These are phyloP conservation scores for Aspergillus quadrilineatus DNA, from an alignment of 2,329 filamentous ascomycete species.

Conservation along the genomic window DNA sequence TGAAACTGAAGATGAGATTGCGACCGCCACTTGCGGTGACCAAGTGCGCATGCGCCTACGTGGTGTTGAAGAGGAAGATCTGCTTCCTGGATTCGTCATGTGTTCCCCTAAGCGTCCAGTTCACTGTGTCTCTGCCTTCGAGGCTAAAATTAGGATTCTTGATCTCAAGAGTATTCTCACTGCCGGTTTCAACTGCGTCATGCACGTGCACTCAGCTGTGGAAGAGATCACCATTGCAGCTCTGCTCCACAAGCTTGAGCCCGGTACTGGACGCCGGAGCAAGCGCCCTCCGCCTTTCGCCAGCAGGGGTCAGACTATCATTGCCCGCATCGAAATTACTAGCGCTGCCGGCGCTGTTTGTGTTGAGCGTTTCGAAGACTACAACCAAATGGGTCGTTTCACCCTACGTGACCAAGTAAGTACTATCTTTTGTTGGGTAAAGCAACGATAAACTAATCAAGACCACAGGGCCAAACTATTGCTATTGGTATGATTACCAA, in stretches of 20 bases:
- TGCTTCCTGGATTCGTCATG: conserved; percentile 90
- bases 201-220: conserved; percentile 95
- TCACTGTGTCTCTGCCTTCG: conserved; percentile 83
- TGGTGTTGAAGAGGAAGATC: conserved; percentile 96
- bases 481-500: conserved; percentile 99
- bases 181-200: conserved; percentile 94
- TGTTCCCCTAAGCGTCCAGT: conserved; percentile 93
- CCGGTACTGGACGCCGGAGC: conserved; percentile 89
- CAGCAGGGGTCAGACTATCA: conserved; percentile 76
- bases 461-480: conserved; percentile 85
- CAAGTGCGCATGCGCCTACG: conserved; percentile 90
- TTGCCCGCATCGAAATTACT: conserved; percentile 84
- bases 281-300: conserved; percentile 92
- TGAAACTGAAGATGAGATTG: conserved; percentile 91
- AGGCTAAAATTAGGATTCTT: conserved; percentile 93
- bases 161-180: conserved; percentile 93
- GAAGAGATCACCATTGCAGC: conserved; percentile 93
- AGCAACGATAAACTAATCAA: conserved; percentile 13
- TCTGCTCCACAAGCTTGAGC: conserved; percentile 90
- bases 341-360: conserved; percentile 85
- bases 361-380: conserved; percentile 92
- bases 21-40: conserved; percentile 81
- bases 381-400: conserved; percentile 89
- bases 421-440: conserved; percentile 7
- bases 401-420: conserved; percentile 82